Base-by-base conservation (phyloP, 192 early-diverging fungal genomes). In the Podila minutissima region DNA sequence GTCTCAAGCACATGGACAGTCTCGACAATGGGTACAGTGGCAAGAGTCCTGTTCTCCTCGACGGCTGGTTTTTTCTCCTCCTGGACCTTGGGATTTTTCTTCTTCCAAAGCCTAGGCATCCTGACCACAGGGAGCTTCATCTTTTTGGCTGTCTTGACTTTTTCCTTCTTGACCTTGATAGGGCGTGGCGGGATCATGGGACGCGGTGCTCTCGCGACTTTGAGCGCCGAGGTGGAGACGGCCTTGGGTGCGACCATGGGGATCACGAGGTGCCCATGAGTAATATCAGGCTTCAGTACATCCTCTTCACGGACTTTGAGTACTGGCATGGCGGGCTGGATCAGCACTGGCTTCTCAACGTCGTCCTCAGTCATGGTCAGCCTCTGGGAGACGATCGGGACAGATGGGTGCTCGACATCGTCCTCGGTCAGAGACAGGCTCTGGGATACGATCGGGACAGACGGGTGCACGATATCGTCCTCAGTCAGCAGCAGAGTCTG, bases 311-410 rank as follows among this genome's bases (percentile, higher is more conserved):
- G 31, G 8, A 62, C n/a, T 26, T 17, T 66, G 26, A 74, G 8
- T 3, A 67, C 41, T 11, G 72, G 72, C 4, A 7, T 64, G 2
- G 59, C n/a, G 37, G 33, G 38, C 13, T 60, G 65, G 0, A 51
- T 13, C 29, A 64, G 64, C 1, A 67, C 13, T 12, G 73, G 73
- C 50, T 63, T 67, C 0, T 69, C 48, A 24, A 75, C 66, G 10
- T 75, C 73, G 17, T 75, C 73, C 35, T 75, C 73, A 0, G 33
- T 75, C 50, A 75, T 11, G 0, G 60, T 55, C 35, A 75, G 41
- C 4, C 22, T 50, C 12, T 61, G 35, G 17, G 37, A n/a, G 10
- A 63, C 50, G n/a, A 15, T 50, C 0, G 73, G 73, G 8, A 75
- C 62, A 19, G 35, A 19, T 0, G 73, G 73, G 28, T 75, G 67